Evolutionary conservation across 2,329 filamentous ascomycete genomes (phyloP).

Genomic region (Camptophora hylomeconis): DNA sequence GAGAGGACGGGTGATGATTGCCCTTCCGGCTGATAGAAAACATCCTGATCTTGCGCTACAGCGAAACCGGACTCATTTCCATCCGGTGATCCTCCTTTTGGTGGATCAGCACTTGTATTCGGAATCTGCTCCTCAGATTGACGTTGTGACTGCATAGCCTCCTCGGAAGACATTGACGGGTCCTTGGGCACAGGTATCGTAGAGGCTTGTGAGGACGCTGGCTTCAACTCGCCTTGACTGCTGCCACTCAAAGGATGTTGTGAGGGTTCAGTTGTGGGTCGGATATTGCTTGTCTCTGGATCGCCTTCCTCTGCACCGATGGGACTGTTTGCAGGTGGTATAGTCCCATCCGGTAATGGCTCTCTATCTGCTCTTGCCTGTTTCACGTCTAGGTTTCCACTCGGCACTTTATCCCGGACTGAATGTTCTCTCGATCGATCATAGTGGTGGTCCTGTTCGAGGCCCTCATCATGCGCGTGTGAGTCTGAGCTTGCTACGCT

Average conservation of each 20-base stretch:
- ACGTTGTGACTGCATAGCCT: slow-evolving; percentile 34
- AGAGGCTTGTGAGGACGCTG: slow-evolving; percentile 26
- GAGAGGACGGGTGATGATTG: slow-evolving; percentile 35
- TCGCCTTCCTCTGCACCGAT: slow-evolving; percentile 11
- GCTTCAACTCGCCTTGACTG: slow-evolving; percentile 23
- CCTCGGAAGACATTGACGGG: slow-evolving; percentile 25
- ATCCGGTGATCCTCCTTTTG: slow-evolving; percentile 18
- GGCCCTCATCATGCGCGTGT: slow-evolving; percentile 19
- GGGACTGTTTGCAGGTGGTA: slow-evolving; percentile 22
- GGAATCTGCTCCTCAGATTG: slow-evolving; percentile 41
- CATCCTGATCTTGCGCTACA: slow-evolving; percentile 43
- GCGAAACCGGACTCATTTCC: slow-evolving; percentile 21
- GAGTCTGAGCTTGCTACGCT: slow-evolving; percentile 24
- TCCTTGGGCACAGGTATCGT: slow-evolving; percentile 27
- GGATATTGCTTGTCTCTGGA: slow-evolving; percentile 10
- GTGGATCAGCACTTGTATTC: slow-evolving; percentile 33
- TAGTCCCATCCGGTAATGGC: slow-evolving; percentile 38
- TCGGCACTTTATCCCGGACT: slow-evolving; percentile 22
- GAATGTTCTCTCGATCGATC: slow-evolving; percentile 30
- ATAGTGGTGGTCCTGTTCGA: slow-evolving; percentile 41
- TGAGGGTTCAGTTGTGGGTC: slow-evolving; percentile 18
- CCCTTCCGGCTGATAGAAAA: slow-evolving; percentile 41
- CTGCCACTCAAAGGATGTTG: slow-evolving; percentile 17
- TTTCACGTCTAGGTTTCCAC: slow-evolving; percentile 29
- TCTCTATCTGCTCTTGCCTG: slow-evolving; percentile 32